These are phyloP conservation scores for Mollisiaceae sp. DNA, from an alignment of 2,329 filamentous ascomycete species.

Conservation along the genomic window DNA sequence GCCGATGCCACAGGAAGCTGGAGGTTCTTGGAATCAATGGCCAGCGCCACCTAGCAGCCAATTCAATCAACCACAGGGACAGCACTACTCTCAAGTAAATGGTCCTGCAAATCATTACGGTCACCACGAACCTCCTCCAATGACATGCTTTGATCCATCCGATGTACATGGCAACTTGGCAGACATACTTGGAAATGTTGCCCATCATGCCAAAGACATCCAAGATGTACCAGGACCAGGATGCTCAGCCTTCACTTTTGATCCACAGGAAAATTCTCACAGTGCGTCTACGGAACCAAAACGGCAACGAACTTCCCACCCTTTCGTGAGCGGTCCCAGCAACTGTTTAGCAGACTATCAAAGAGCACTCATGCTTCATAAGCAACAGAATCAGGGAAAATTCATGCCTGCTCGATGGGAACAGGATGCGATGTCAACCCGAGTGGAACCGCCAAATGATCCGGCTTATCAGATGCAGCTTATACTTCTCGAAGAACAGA, in stretches of 20 bases:
- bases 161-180: neutral
- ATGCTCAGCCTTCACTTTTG: neutral
- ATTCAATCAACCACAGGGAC: neutral
- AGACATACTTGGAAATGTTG: neutral
- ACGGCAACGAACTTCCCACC: neutral
- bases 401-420: neutral
- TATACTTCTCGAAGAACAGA: conserved; percentile 15
- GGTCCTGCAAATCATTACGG: neutral
- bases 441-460: neutral
- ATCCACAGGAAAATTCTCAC: neutral
- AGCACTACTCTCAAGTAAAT: neutral
- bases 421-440: neutral
- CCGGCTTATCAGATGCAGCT: conserved; percentile 9
- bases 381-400: neutral
- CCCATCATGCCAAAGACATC: neutral
- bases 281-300: neutral
- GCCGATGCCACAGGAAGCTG: neutral
- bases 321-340: conserved; percentile 4
- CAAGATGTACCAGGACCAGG: neutral
- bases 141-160: neutral
- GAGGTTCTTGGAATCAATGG: neutral
- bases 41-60: no score
- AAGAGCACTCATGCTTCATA: neutral
- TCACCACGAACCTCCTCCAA: conserved; percentile 5
- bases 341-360: neutral